phyloP scores from a whole-genome alignment of 306 rosid species.

The Rosa persica region DNA sequence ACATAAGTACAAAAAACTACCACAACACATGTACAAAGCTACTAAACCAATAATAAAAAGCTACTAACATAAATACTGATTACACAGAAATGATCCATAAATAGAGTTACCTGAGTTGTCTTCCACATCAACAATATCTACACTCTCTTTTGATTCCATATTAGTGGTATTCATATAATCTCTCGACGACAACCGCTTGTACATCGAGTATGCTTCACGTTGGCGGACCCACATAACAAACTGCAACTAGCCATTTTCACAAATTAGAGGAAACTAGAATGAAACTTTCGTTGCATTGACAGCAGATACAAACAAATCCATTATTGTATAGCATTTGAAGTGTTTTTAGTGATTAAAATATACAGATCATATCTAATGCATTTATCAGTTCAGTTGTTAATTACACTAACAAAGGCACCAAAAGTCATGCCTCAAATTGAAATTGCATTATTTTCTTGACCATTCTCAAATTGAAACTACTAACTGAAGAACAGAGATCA shows the following conservation, averaged over 20 bases:
- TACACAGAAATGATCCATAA: constrained; percentile 8
- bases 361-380: not conserved
- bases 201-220: constrained; percentile 62
- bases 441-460: not conserved
- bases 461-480: not conserved
- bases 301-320: constrained; percentile 10
- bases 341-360: not conserved
- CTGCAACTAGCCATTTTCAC: constrained; percentile 29
- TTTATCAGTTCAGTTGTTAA: not conserved
- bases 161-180: constrained; percentile 44
- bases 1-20: no score
- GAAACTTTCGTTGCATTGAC: constrained; percentile 2
- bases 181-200: constrained; percentile 70
- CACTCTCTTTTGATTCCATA: constrained; percentile 44
- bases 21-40: no score
- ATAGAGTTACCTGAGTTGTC: constrained; percentile 61
- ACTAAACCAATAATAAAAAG: no score
- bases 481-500: not conserved
- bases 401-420: not conserved
- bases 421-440: not conserved
- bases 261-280: constrained; percentile 18
- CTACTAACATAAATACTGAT: no score
- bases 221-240: constrained; percentile 67
- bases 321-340: not conserved
- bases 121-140: constrained; percentile 54